Conservation (phyloP, 139 green algal species). For the Chlorella vulgaris region DNA sequence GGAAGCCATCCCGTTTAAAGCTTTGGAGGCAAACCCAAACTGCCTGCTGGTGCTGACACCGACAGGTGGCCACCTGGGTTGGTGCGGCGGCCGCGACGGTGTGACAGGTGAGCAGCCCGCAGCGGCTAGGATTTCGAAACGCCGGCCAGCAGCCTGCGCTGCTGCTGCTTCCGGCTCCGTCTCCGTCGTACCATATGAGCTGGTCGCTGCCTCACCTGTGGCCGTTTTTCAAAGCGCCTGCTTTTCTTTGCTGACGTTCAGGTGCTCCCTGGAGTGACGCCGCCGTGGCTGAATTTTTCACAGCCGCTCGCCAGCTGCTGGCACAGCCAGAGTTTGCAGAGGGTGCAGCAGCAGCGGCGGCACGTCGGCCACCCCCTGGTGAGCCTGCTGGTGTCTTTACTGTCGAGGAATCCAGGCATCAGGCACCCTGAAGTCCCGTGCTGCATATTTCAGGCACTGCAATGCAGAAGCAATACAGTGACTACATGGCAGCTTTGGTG, state of each 20-base stretch:
- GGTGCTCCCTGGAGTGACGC: constrained; percentile 77
- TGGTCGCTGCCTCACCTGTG: neutral
- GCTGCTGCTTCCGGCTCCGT: neutral
- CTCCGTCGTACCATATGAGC: too few species aligned
- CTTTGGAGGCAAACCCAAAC: constrained; percentile 64
- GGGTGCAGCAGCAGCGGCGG: neutral
- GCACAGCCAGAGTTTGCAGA: constrained; percentile 21
- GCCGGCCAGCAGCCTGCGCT: neutral
- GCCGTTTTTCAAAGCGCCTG: too few species aligned
- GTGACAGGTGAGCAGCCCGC: constrained; percentile 17
- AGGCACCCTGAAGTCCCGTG: constrained; percentile 18
- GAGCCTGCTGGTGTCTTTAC: constrained; percentile 34
- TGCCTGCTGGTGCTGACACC: constrained; percentile 73
- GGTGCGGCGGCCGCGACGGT: constrained; percentile 62
- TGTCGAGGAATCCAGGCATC: constrained; percentile 1
- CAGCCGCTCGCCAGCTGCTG: constrained; percentile 34
- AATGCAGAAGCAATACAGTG: too few species aligned
- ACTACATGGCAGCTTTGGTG: too few species aligned
- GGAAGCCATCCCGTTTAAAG: constrained; percentile 76
- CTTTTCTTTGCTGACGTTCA: neutral
- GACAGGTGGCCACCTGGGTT: constrained; percentile 83
- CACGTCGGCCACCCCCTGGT: neutral
- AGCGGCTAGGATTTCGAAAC: neutral
- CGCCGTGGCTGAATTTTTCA: constrained; percentile 69
- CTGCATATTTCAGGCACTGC: too few species aligned